Evolutionary conservation across 106 monocot genomes (phyloP).

Genomic region (Dioscorea dumetorum): DNA sequence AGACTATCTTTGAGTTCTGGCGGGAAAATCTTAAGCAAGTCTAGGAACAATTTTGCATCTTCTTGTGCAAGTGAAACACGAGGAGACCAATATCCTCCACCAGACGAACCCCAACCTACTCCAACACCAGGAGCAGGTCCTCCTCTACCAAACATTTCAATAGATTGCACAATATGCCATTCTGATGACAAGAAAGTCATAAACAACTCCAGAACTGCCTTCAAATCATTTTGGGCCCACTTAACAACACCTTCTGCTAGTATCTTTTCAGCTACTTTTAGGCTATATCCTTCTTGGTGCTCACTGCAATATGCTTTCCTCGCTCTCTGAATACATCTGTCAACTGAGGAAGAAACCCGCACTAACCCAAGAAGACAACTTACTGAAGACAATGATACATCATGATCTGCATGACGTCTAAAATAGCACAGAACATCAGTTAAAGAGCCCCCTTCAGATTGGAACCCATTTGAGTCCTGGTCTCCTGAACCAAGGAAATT

Average conservation of each 20-base stretch:
- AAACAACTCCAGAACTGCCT: slow-evolving; percentile 19
- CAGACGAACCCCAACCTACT: slow-evolving; percentile 75
- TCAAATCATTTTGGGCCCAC: slow-evolving; percentile 42
- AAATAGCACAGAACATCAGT: slow-evolving; percentile 34
- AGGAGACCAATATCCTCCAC: slow-evolving; percentile 85
- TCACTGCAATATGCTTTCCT: slow-evolving; percentile 21
- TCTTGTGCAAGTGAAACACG: slow-evolving; percentile 34
- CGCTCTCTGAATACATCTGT: slow-evolving; percentile 51
- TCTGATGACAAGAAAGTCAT: slow-evolving; percentile 23
- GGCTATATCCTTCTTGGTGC: slow-evolving; percentile 2
- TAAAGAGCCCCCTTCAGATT: slow-evolving; percentile 31
- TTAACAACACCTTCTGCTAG: slow-evolving; percentile 64
- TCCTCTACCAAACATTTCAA: slow-evolving; percentile 81
- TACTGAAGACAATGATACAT: slow-evolving; percentile 51
- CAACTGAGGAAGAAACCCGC: slow-evolving; percentile 35
- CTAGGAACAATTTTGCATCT: slow-evolving; percentile 54
- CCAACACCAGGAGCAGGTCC: slow-evolving; percentile 94
- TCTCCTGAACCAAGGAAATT: slow-evolving; percentile 18
- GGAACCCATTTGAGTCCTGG: background rate
- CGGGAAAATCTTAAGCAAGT: slow-evolving; percentile 38
- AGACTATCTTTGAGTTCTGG: slow-evolving; percentile 9
- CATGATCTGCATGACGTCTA: slow-evolving; percentile 34
- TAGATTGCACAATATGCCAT: slow-evolving; percentile 39
- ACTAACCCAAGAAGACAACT: slow-evolving; percentile 73
- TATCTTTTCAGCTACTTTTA: slow-evolving; percentile 37